Base-by-base conservation (phyloP, 73 alveolate species). In the Urostyla sp. region DNA sequence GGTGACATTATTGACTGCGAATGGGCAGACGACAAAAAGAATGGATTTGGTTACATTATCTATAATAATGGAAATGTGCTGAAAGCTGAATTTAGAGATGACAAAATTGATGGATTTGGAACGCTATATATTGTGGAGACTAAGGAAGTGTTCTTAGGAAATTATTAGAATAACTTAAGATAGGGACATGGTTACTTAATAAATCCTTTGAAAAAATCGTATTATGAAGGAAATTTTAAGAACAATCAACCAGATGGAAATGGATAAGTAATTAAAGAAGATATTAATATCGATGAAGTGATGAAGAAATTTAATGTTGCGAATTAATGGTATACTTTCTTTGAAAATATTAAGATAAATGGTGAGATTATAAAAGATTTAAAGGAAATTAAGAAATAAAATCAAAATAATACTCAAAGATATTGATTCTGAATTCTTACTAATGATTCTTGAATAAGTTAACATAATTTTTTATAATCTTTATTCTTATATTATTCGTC, bases 1-100 rank as follows among this genome's bases (percentile, higher is more conserved):
- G 87, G 78, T 2, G 56, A 34, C n/a, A 36, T 38, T 26, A 38
- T 38, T 7, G 87, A 75, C n/a, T 54, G 87, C 72, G 10, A 23
- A 18, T 75, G 87, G 87, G n/a, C 34, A 6, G 83, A 69, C 48
- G 83, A 69, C 7, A 45, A 59, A 23, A 75, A 75, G 49, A 20
- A 75, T 24, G 87, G 72, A n/a, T 23, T 53, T 3, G 78, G 78
- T 16, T 56, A 23, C 21, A 28, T 56, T 21, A 13, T 23, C 27
- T 73, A 31, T 52, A 13, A 13, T 6, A 75, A 75, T 37, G 87
- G 87, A 36, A 59, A 56, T 40, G 20, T 67, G 44, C 57, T 56
- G 43, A 75, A 75, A 15, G 87, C 79, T 20, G 78, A 54, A 50
- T 56, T 55, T 24, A 23, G 27, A 21, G 87, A 75, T 26, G 87